Percentiles rank a stretch among this genome's conserved stretches.
phyloP scores from a whole-genome alignment of 2,329 filamentous ascomycete species.

The Colletotrichum tamarilloi region DNA sequence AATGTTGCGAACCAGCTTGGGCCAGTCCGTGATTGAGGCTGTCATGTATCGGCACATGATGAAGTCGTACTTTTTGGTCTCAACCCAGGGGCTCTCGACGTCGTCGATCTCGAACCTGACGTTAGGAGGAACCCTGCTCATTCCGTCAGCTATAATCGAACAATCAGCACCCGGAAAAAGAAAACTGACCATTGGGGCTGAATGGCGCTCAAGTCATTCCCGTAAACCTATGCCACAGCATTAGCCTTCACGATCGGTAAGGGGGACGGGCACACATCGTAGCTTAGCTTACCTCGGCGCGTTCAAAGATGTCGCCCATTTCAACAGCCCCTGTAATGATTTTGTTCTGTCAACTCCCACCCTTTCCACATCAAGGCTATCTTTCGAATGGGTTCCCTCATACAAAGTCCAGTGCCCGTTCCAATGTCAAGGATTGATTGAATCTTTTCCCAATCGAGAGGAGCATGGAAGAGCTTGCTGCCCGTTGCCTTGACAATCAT shows the following conservation, averaged over 20 bases:
- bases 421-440: conserved; percentile 47
- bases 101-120: conserved; percentile 42
- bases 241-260: not conserved
- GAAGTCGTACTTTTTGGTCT: conserved; percentile 45
- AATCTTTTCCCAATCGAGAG: not conserved
- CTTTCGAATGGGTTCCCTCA: not conserved
- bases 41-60: conserved; percentile 40
- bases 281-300: not conserved
- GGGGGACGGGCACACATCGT: not conserved
- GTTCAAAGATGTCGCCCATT: not conserved
- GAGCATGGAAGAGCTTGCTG: not conserved
- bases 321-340: not conserved
- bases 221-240: not conserved
- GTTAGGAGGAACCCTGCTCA: not conserved
- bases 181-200: not conserved
- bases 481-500: conserved; percentile 3
- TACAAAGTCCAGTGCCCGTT: not conserved
- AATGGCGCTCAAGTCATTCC: not conserved
- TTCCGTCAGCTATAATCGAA: not conserved
- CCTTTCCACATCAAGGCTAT: not conserved
- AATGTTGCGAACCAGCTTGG: not conserved
- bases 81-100: conserved; percentile 61
- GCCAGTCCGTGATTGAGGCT: not conserved
- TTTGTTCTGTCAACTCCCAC: not conserved
- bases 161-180: not conserved